Evolutionary conservation across 352 stramenopile genomes (phyloP), one percentile per base, ranked within the genome.

Genomic region (Phytophthora hybrid): DNA sequence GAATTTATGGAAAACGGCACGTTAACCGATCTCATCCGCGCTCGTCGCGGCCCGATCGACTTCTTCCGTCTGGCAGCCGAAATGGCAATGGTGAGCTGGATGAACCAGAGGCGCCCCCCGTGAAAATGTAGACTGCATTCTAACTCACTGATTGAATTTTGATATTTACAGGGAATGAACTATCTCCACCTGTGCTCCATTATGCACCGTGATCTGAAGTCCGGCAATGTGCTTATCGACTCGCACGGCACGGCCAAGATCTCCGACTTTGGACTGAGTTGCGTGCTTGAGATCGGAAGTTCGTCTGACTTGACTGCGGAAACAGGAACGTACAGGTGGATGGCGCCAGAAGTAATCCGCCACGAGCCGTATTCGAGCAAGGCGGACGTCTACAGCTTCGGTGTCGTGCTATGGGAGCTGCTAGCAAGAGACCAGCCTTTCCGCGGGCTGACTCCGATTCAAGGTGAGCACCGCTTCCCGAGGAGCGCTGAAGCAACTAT

Each of bases 121-220:
- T 61, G 11, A 6, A 18, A 11, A 14, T 13, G 2, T 55, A 23
- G 21, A 26, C 5, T 2, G 18, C n/a, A 14, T 52, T 47, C 32
- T 66, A 41, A 62, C 29, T 59, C 9, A 41, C 5, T 66, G 9
- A 18, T 61, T 47, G 14, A 19, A 4, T 54, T 73, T 2, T 44
- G 29, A 5, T 87, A 34, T 73, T 76, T 54, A 52, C 80, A 88
- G 87, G 93, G 93, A 56, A 97, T 99, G 93, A 96, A 97, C 60
- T 98, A 99, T 76, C 89, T 97, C 65, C 95, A 99, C 67, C 77
- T 97, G 63, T 93, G 91, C 68, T 98, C 94, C 16, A 95, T 98
- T 52, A 93, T 99, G 79, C 97, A 99, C 77, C 92, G 97, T 58
- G 97, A 99, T 82, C 81, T 99, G 39, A 98, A 98, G 81, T 97